Evolutionary conservation across 495 filamentous ascomycete species (phyloP), one percentile per base, ranked within the genome.

Genomic region (Pyrenopolyporus hunteri): DNA sequence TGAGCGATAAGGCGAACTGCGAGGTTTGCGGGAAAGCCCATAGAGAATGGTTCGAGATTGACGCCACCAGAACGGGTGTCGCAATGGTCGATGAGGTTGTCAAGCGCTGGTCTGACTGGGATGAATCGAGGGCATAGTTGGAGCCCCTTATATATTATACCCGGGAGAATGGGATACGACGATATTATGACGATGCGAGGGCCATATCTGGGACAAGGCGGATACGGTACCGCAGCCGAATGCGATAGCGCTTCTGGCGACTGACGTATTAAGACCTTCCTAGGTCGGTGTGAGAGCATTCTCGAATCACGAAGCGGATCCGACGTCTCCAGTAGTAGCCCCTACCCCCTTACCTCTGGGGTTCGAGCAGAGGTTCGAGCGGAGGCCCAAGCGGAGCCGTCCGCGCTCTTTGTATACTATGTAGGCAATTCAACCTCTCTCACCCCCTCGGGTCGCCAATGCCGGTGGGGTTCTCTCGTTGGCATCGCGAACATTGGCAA

Each of bases 41-140:
- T 74, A 78, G 86, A 31, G 94, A 99, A 73, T 99, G 94, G 94
- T 98, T 99, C 73, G 92, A 94, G 73, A 85, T 98, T 5, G 85
- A 90, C 46, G 92, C 90, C 1, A 84, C 75, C 13, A 83, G 86
- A 64, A 78, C 87, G 8, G 89, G 87, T 0, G 76, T 98, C 8
- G 82, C 77, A 52, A 82, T 74, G 19, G 88, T 98, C 4, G 93
- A 99, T 79, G 91, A 90, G 51, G 84, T 91, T 44, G 85, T 98
- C 19, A 84, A 87, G 67, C 77, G 92, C 57, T 98, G 95, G 94
- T 86, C 92, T 39, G 81, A 82, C 4, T 98, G 92, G 90, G 89
- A 82, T 20, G 79, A 82, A 45, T 33, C 58, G 19, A 53, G 29
- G 13, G 14, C 52, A 13, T 67, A 53, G 17, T 31, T 20, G 9